Evolutionary conservation across 305 asterid genomes (phyloP), one percentile per base, ranked within the genome.

Genomic region (Petunia hybrid): DNA sequence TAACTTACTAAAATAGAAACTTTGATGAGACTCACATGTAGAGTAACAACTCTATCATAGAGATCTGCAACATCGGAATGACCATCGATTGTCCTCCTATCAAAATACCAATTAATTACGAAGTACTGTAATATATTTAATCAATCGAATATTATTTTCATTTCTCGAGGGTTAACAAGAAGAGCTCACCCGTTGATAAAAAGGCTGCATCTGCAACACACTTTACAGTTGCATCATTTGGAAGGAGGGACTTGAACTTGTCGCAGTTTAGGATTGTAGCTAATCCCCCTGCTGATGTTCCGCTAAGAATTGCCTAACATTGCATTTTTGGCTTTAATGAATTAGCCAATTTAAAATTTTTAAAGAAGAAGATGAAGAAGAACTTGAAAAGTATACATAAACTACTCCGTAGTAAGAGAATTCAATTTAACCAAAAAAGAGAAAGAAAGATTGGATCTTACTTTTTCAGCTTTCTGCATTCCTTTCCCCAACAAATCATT

Each of bases 241-340:
- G 92, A 57, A 93, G 55, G 62, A 89, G 88, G 48, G 91, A 10
- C 76, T 76, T 87, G 85, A 91, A 93, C 4, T 48, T 83, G 82
- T 93, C 97, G 43, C 97, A 93, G 60, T 93, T 87, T 64, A 93
- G 88, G 41, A 93, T 90, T 3, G 97, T 83, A 8, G 95, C 53
- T 61, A 91, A 85, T 66, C 95, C 97, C 61, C 97, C 97, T 48
- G 97, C 95, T 2, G 97, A 92, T 82, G 93, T 89, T 80, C 97
- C 95, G 4, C 92, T 87, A 1, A 92, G 63, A 65, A 92, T 57
- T 5, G 95, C 97, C 97, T 91, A 60, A 8, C 13, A 4, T 14
- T 75, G 77, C 51, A 6, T 22, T 22, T 22, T n/a, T n/a, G n/a
- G n/a, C n/a, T n/a, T n/a, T n/a, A n/a, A n/a, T n/a, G n/a, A n/a